Percentiles rank a stretch among this genome's conserved stretches.
phyloP scores from a whole-genome alignment of 2,329 filamentous ascomycete genomes.

The Aspergillus sp. region DNA sequence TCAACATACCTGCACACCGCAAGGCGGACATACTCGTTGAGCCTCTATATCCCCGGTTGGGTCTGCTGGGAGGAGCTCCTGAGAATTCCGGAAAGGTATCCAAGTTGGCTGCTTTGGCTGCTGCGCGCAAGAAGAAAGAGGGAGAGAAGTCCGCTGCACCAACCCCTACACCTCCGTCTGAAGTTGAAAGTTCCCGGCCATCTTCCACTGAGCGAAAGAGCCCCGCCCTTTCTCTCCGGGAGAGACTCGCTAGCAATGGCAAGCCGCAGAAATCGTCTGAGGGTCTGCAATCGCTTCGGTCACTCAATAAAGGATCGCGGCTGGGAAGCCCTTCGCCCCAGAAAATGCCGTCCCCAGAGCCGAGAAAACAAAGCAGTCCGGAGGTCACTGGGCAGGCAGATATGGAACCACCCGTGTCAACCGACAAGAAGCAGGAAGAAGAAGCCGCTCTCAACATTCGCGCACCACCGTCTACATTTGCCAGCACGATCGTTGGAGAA shows the following conservation, averaged over 20 bases:
- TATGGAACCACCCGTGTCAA: constrained; percentile 8
- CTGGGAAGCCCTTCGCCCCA: constrained; percentile 18
- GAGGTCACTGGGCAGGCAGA: constrained; percentile 6
- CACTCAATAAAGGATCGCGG: constrained; percentile 22
- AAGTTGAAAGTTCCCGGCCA: constrained; percentile 12
- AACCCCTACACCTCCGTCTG: neutral
- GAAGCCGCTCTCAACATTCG: constrained; percentile 35
- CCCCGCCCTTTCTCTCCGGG: constrained; percentile 38
- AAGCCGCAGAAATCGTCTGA: constrained; percentile 32
- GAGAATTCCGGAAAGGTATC: constrained; percentile 71
- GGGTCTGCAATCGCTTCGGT: constrained; percentile 23
- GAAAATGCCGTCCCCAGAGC: constrained; percentile 25
- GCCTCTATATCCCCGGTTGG: constrained; percentile 60
- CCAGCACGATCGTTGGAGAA: constrained; percentile 45
- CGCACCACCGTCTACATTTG: constrained; percentile 55
- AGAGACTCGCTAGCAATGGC: constrained; percentile 39
- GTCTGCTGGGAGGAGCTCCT: constrained; percentile 75
- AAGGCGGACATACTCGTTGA: constrained; percentile 65
- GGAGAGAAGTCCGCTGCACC: constrained; percentile 56
- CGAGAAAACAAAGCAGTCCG: constrained; percentile 11
- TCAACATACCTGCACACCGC: constrained; percentile 68
- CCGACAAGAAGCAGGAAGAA: constrained; percentile 18
- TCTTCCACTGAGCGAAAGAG: constrained; percentile 25
- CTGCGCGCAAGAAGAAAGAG: constrained; percentile 80
- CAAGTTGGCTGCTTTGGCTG: constrained; percentile 87